phyloP scores from a whole-genome alignment of 176 grass and related monocot genomes.

The Neostapfia colusana region DNA sequence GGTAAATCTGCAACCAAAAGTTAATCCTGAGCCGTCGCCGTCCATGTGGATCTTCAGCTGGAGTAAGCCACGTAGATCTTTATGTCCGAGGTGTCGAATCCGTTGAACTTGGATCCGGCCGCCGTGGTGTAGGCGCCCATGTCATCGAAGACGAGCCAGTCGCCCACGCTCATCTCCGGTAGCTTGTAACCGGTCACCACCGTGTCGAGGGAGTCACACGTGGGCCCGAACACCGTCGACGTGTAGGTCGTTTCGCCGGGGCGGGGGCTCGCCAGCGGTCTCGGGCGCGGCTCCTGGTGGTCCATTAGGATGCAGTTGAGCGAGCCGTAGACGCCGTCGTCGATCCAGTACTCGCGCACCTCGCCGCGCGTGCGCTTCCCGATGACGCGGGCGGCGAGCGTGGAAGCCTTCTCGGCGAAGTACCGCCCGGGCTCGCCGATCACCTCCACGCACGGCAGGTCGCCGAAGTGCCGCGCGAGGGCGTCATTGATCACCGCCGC shows the following conservation, averaged over 20 bases:
- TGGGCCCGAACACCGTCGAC: conserved; percentile 48
- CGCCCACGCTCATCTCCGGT: conserved; percentile 44
- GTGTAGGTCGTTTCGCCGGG: conserved; percentile 11
- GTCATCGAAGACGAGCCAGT: conserved; percentile 50
- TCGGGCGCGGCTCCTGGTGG: conserved; percentile 35
- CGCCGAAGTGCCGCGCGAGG: conserved; percentile 24
- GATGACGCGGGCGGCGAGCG: conserved; percentile 46
- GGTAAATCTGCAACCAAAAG: neutral
- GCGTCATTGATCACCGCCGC: conserved; percentile 15
- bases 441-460: conserved; percentile 30
- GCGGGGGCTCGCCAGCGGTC: neutral
- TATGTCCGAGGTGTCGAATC: conserved; percentile 32
- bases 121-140: conserved; percentile 47
- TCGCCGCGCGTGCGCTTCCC: conserved; percentile 41
- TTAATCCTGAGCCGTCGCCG: neutral
- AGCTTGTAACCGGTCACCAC: conserved; percentile 44
- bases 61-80: conserved; percentile 43
- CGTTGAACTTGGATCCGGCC: conserved; percentile 40
- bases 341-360: conserved; percentile 53
- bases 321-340: conserved; percentile 51
- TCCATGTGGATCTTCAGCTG: neutral
- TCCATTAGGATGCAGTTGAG: conserved; percentile 45
- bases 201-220: conserved; percentile 44
- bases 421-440: conserved; percentile 41
- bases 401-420: conserved; percentile 39